These are phyloP conservation scores for Citrus australasica DNA, from an alignment of 345 rosid genomes.

Conservation along the genomic window DNA sequence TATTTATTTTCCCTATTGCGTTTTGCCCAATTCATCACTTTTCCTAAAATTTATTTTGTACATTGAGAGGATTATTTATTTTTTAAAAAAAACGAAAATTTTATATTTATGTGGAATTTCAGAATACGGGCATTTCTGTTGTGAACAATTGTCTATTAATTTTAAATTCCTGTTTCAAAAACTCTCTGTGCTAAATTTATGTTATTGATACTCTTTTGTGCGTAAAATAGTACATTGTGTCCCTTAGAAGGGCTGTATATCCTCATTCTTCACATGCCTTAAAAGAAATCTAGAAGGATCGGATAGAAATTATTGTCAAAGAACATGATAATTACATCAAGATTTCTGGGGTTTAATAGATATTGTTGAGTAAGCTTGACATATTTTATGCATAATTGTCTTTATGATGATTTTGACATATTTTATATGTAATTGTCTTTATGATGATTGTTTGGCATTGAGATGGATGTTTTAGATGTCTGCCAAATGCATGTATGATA, in stretches of 20 bases:
- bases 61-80: too few species aligned
- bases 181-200: neutral
- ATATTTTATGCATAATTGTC: neutral
- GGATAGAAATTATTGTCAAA: too few species aligned
- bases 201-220: neutral
- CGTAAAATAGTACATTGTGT: neutral
- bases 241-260: neutral
- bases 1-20: neutral
- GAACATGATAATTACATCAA: neutral
- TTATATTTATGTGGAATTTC: neutral
- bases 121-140: neutral
- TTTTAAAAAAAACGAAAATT: too few species aligned
- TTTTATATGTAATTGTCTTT: neutral
- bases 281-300: neutral
- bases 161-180: neutral
- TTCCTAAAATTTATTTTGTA: neutral
- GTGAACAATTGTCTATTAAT: neutral
- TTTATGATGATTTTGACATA: neutral
- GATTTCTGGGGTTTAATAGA: neutral
- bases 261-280: neutral
- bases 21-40: neutral
- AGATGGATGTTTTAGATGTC: neutral
- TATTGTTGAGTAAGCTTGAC: neutral
- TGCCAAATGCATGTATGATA: neutral
- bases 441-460: neutral